Percentiles rank a stretch among this genome's conserved stretches.
Conservation (phyloP, 352 stramenopile species). For the Pythium grandisporangium region DNA sequence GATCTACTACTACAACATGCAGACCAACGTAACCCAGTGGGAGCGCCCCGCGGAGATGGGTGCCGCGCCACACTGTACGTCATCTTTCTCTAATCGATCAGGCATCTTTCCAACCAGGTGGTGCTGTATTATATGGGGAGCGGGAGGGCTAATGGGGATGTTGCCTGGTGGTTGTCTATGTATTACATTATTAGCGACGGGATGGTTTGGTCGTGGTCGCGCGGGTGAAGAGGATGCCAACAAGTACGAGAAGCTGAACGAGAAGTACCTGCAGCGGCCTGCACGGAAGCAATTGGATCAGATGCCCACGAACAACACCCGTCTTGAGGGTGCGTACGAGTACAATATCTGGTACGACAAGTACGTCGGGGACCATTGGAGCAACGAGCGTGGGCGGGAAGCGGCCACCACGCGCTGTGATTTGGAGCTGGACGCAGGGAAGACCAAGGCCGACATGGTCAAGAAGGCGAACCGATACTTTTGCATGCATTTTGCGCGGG, state of each 20-base stretch:
- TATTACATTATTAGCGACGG: constrained; percentile 37
- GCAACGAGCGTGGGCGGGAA: constrained; percentile 76
- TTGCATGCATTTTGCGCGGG: constrained; percentile 89
- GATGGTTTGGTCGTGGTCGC: constrained; percentile 90
- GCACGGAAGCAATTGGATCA: constrained; percentile 88
- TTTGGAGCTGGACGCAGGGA: constrained; percentile 79
- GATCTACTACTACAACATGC: constrained; percentile 92
- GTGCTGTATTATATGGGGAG: too few relatives aligned
- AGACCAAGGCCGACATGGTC: constrained; percentile 87
- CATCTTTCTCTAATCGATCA: too few relatives aligned
- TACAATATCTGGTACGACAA: constrained; percentile 97
- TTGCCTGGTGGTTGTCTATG: not conserved
- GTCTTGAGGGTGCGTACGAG: constrained; percentile 87
- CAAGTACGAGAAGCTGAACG: constrained; percentile 82
- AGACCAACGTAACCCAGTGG: constrained; percentile 86
- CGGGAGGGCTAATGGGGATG: not conserved
- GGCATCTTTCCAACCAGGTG: too few relatives aligned
- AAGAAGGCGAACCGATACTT: constrained; percentile 85
- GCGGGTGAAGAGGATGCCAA: constrained; percentile 55
- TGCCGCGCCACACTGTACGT: constrained; percentile 65
- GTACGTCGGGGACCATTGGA: constrained; percentile 89
- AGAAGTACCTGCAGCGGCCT: constrained; percentile 71
- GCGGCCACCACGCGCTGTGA: constrained; percentile 81
- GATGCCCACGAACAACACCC: constrained; percentile 78
- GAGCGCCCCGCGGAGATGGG: constrained; percentile 88